phyloP scores from a whole-genome alignment of 202 grass and related monocot genomes.

The Bolboschoenoplectus hybrid region DNA sequence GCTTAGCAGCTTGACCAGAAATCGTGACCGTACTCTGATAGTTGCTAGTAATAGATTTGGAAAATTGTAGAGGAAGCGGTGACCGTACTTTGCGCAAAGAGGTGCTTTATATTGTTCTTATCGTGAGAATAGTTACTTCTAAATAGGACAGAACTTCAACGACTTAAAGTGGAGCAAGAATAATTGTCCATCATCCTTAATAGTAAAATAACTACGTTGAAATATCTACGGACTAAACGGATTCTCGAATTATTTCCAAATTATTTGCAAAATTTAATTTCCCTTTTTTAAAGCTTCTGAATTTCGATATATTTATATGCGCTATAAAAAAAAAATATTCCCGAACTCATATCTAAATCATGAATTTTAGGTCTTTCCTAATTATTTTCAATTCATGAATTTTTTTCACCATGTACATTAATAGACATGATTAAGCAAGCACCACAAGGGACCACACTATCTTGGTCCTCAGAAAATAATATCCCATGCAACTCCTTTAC shows the following conservation, averaged over 20 bases:
- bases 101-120: not conserved
- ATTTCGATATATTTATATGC: not conserved
- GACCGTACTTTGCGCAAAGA: constrained; percentile 16
- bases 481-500: not conserved
- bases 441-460: not conserved
- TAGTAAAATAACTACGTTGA: not conserved
- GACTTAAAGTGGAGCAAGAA: not conserved
- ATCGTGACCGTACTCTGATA: not conserved
- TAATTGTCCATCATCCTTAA: not conserved
- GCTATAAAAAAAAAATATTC: not conserved
- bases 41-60: not conserved
- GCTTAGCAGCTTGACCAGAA: not conserved
- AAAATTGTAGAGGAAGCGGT: not conserved
- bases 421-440: not conserved
- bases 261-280: not conserved
- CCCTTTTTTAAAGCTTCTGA: not conserved
- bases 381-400: not conserved
- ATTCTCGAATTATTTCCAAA: not conserved
- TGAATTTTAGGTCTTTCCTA: not conserved
- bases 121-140: not conserved
- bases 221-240: not conserved
- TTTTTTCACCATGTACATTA: not conserved
- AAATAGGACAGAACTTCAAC: not conserved
- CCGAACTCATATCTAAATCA: not conserved
- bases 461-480: not conserved